Evolutionary conservation across 1,139 yeast genomes (phyloP).

Genomic region (Nakaseomyces sp.): DNA sequence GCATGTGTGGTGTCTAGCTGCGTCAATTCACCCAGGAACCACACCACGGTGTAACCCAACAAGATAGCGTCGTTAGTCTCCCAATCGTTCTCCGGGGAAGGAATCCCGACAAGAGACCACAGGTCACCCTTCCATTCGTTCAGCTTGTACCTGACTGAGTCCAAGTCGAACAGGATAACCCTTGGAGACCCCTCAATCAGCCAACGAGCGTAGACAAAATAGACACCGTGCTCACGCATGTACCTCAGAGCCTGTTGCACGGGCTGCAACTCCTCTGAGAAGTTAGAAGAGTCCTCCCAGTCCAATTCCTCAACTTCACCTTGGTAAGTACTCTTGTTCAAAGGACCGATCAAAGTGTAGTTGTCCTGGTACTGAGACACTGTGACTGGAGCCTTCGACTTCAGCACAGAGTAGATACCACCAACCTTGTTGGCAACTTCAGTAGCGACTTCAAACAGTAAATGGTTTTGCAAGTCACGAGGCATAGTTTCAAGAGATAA

Average conservation of each 20-base stretch:
- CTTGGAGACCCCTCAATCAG: slow-evolving; percentile 96
- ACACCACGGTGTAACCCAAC: slow-evolving; percentile 85
- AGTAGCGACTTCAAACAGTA: slow-evolving; percentile 87
- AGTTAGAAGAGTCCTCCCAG: slow-evolving; percentile 52
- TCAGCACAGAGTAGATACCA: slow-evolving; percentile 90
- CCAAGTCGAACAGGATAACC: slow-evolving; percentile 75
- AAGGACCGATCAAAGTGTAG: slow-evolving; percentile 79
- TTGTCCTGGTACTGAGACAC: slow-evolving; percentile 85
- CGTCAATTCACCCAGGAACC: slow-evolving; percentile 94
- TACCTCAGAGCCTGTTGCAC: slow-evolving; percentile 38
- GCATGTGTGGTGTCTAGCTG: slow-evolving; percentile 77
- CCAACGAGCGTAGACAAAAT: slow-evolving; percentile 88
- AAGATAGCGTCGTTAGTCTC: slow-evolving; percentile 88
- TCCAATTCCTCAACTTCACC: slow-evolving; percentile 84
- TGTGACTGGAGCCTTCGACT: slow-evolving; percentile 93
- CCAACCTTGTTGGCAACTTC: slow-evolving; percentile 97
- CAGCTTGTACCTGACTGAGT: slow-evolving; percentile 56
- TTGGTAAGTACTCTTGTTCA: slow-evolving; percentile 68
- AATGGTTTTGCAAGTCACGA: slow-evolving; percentile 69
- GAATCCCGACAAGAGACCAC: slow-evolving; percentile 89
- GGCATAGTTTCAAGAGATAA: slow-evolving; percentile 47
- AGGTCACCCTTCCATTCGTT: slow-evolving; percentile 91
- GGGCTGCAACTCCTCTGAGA: slow-evolving; percentile 25
- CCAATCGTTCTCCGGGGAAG: slow-evolving; percentile 77
- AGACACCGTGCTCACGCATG: slow-evolving; percentile 68